Evolutionary conservation across 805 yeast species (phyloP).

Genomic region (Nakazawaea wickerhamii): DNA sequence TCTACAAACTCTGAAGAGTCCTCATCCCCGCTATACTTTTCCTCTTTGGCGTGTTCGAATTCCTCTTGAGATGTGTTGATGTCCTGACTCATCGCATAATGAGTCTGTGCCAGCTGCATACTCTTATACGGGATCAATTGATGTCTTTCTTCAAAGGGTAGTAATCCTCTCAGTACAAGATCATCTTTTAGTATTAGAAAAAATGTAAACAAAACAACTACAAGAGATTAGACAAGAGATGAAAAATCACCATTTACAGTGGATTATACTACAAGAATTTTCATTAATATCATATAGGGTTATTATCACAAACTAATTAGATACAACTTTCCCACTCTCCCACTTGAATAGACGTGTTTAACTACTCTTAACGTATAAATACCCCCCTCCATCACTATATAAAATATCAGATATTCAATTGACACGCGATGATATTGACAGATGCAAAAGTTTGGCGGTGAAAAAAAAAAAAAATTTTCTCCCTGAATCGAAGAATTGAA

Average conservation of each 20-base stretch:
- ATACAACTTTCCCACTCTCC: background rate
- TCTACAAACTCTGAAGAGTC: constrained; percentile 10
- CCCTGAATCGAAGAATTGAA: background rate
- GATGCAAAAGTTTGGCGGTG: background rate
- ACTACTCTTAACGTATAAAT: background rate
- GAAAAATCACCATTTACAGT: too few species aligned
- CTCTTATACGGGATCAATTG: background rate
- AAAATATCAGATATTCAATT: background rate
- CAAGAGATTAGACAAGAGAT: too few species aligned
- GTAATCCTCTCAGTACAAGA: too few species aligned
- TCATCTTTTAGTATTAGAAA: too few species aligned
- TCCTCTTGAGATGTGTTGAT: background rate
- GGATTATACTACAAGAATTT: too few species aligned
- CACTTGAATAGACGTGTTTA: too few species aligned
- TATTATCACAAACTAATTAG: too few species aligned
- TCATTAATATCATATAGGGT: too few species aligned
- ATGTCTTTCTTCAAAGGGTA: too few species aligned
- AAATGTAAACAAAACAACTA: too few species aligned
- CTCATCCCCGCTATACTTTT: constrained; percentile 1
- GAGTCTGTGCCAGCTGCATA: background rate
- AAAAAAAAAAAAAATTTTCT: constrained; percentile 5
- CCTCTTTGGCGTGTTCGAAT: constrained; percentile 3
- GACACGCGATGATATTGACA: background rate
- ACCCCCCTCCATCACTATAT: too few species aligned
- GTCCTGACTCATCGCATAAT: background rate